Evolutionary conservation across 257 asterid genomes (phyloP).

Genomic region (Solanum rostratum): DNA sequence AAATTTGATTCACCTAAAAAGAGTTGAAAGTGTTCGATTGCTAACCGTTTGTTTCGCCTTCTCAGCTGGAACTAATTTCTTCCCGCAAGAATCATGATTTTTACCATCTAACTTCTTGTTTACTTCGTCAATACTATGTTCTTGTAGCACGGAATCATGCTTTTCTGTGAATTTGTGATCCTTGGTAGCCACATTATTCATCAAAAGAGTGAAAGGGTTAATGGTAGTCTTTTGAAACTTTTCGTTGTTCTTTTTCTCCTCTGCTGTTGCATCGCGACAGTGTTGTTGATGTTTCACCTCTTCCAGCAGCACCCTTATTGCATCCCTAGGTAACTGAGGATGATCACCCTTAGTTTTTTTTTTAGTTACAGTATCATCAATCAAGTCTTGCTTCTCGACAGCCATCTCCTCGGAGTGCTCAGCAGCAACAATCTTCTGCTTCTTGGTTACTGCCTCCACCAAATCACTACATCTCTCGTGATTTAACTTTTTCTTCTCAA

Average conservation of each 20-base stretch:
- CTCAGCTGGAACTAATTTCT: not conserved
- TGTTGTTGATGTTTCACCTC: not conserved
- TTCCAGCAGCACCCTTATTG: not conserved
- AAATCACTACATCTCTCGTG: not conserved
- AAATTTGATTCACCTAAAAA: slow-evolving; percentile 6
- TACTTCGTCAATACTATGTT: not conserved
- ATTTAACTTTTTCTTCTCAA: slow-evolving; percentile 11
- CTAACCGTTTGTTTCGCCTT: not conserved
- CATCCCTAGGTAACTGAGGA: not conserved
- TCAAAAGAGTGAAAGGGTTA: slow-evolving; percentile 2
- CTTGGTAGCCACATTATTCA: not conserved
- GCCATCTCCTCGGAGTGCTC: not conserved
- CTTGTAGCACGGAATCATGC: not conserved
- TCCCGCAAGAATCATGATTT: not conserved
- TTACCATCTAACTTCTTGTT: not conserved
- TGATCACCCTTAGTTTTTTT: not conserved
- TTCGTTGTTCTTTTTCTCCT: not conserved
- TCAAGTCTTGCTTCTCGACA: not conserved
- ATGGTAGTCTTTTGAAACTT: not conserved
- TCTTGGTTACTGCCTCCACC: not conserved
- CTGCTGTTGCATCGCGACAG: not conserved
- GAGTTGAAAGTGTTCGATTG: not conserved
- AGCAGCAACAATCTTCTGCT: not conserved
- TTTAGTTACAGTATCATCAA: not conserved
- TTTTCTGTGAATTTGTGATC: not conserved